A percentile compares a stretch with the other conserved stretches of the same genome.
phyloP scores from a whole-genome alignment of 371 early-diverging fungal species.

The Mortierella sp. region DNA sequence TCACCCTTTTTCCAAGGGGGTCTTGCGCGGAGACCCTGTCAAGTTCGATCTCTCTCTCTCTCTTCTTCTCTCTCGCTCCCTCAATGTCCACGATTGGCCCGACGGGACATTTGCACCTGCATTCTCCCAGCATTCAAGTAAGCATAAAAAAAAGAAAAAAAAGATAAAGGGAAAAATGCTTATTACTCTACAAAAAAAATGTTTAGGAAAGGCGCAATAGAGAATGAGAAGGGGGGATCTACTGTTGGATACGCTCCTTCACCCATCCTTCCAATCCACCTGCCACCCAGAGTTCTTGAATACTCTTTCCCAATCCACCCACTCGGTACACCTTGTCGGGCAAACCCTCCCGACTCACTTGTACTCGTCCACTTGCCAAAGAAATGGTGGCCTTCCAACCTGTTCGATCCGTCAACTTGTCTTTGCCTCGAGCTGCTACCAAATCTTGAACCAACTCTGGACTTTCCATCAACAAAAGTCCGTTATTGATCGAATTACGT shows the following conservation, averaged over 20 bases:
- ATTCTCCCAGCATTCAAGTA: background rate
- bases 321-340: slow-evolving; percentile 66
- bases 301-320: slow-evolving; percentile 86
- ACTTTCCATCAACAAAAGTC: slow-evolving; percentile 87
- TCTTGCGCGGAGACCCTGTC: too few relatives aligned
- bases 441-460: slow-evolving; percentile 83
- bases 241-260: slow-evolving; percentile 39
- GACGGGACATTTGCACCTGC: background rate
- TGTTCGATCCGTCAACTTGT: slow-evolving; percentile 74
- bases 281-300: slow-evolving; percentile 92
- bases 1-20: too few relatives aligned
- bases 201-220: background rate
- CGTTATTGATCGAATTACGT: slow-evolving; percentile 97
- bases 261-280: slow-evolving; percentile 95
- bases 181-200: background rate
- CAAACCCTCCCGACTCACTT: slow-evolving; percentile 57
- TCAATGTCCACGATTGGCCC: too few relatives aligned
- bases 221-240: background rate
- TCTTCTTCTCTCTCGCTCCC: too few relatives aligned
- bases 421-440: slow-evolving; percentile 56
- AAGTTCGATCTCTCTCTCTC: too few relatives aligned
- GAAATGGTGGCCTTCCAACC: slow-evolving; percentile 72
- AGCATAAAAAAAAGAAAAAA: too few relatives aligned
- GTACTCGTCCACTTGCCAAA: slow-evolving; percentile 64
- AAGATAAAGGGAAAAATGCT: too few relatives aligned